Evolutionary conservation across 2,329 filamentous ascomycete genomes (phyloP).

Genomic region (Rhinocladiella similis): DNA sequence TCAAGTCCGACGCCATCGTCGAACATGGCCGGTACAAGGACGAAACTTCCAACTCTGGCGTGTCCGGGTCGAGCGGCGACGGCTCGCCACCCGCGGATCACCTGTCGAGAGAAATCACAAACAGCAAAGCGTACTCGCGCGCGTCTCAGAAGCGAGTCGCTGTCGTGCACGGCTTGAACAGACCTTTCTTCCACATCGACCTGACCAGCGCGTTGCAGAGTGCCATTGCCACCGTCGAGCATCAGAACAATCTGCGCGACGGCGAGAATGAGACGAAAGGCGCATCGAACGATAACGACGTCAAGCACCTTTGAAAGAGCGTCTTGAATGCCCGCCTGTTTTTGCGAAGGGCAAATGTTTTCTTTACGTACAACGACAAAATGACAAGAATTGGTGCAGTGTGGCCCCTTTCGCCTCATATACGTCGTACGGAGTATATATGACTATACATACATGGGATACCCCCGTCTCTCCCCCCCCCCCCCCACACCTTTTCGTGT

Average conservation of each 20-base stretch:
- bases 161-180: constrained; percentile 80
- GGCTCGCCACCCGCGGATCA: constrained; percentile 35
- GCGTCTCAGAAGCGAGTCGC: constrained; percentile 47
- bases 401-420: too few relatives aligned
- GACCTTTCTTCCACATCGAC: constrained; percentile 92
- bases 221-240: constrained; percentile 75
- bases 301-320: too few relatives aligned
- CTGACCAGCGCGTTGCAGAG: constrained; percentile 85
- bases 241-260: constrained; percentile 5
- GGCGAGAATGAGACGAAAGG: neutral
- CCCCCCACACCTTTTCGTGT: too few relatives aligned
- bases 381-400: too few relatives aligned
- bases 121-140: constrained; percentile 48
- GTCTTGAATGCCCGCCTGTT: too few relatives aligned
- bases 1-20: constrained; percentile 7
- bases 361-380: too few relatives aligned
- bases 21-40: constrained; percentile 4
- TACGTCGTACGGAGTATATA: too few relatives aligned
- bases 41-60: constrained; percentile 33
- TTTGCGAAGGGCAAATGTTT: too few relatives aligned
- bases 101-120: constrained; percentile 47
- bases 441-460: too few relatives aligned
- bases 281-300: too few relatives aligned
- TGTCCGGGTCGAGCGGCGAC: constrained; percentile 11
- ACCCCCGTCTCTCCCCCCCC: too few relatives aligned